Base-by-base conservation (phyloP, 257 asterid species). In the Ilex asprella region DNA sequence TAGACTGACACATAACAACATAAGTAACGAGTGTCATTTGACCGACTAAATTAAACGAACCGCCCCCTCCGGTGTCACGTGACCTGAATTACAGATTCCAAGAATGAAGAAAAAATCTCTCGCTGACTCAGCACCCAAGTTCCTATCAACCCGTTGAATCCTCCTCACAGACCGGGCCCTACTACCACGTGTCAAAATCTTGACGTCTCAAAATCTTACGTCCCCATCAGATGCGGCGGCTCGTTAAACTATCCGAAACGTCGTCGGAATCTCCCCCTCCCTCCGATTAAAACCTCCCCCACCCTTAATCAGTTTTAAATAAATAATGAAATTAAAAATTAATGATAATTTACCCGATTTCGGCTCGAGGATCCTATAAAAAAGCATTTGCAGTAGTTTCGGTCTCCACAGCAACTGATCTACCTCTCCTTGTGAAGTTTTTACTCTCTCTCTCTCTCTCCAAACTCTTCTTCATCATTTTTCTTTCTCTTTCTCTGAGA, bases 311-410 rank as follows among this genome's bases (percentile, higher is more conserved):
- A 11, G 3, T 14, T 10, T 46, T 11, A 53, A 53, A 16, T 7
- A 53, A 53, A 53, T 16, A 1, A 53, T 6, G 10, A 15, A 53
- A 14, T 21, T 21, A 3, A 53, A 53, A 53, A 16, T 2, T 3
- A 53, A 21, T 3, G 15, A 7, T 53, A 15, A 53, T 53, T 15
- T 53, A 15, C 10, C 27, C 30, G 57, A 21, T 7, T 53, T 53
- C 57, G 57, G 57, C 30, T 53, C 4, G 6, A 7, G 30, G 57
- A 53, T 53, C 57, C 57, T 53, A 53, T 53, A 53, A 53, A 53
- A 8, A 3, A n/a, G 30, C 57, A 8, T 11, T 12, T 3, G 14
- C 13, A 49, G 54, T 7, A 49, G 13, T 49, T 49, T 49, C 54
- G 54, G 54, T 49, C 54, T 12, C 10, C 54, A 49, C 16, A 7